A percentile compares a stretch with the other conserved stretches of the same genome.
These are phyloP conservation scores for Malus sieversii DNA, from an alignment of 306 rosid genomes.

Conservation along the genomic window DNA sequence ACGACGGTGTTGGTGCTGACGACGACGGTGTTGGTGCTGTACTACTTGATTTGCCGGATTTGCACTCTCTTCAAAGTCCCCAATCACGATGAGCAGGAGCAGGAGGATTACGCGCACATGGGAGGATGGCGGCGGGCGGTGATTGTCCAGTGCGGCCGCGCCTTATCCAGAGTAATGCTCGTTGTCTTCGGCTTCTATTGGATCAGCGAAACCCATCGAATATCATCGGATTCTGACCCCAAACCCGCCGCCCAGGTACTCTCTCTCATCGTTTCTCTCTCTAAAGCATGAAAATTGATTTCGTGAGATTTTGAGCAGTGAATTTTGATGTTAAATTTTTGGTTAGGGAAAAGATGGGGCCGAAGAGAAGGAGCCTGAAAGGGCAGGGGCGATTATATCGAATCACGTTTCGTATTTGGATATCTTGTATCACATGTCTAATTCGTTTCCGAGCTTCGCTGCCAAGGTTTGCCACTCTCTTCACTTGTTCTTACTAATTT, in stretches of 20 bases:
- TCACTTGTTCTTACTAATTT: background rate
- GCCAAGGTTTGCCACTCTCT: constrained; percentile 65
- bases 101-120: constrained; percentile 82
- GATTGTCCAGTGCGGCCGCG: constrained; percentile 55
- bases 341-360: constrained; percentile 30
- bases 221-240: constrained; percentile 2
- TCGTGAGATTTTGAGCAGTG: background rate
- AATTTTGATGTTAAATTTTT: constrained; percentile 3
- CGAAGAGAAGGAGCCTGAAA: constrained; percentile 41
- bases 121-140: constrained; percentile 68
- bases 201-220: constrained; percentile 42
- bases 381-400: constrained; percentile 81
- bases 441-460: constrained; percentile 90
- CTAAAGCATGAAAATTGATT: background rate
- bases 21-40: constrained; percentile 35
- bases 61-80: constrained; percentile 62
- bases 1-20: constrained; percentile 4
- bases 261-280: background rate
- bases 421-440: constrained; percentile 87
- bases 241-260: constrained; percentile 38
- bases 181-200: constrained; percentile 85
- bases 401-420: constrained; percentile 92
- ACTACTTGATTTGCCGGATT: constrained; percentile 68
- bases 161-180: constrained; percentile 68
- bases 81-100: constrained; percentile 48